Evolutionary conservation across 352 stramenopile genomes (phyloP), one percentile per base, ranked within the genome.

Genomic region (Phytopythium montanum): DNA sequence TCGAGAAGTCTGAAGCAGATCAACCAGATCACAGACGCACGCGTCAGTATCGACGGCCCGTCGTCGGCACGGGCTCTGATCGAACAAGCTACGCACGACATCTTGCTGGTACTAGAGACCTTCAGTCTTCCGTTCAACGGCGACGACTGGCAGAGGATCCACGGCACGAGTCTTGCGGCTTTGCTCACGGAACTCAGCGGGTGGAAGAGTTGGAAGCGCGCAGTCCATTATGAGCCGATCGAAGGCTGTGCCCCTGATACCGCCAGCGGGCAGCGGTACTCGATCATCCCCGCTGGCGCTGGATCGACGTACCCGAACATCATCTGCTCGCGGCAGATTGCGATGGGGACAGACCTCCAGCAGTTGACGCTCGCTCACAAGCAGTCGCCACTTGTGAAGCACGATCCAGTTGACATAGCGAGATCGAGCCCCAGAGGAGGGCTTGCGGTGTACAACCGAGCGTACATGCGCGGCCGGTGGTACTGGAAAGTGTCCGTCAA

Each of bases 401-500:
- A 31, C 59, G 25, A 36, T 28, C 9, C 45, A 21, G 21, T 3
- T 7, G 28, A 23, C 21, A 23, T 21, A 21, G 5, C n/a, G 2
- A 26, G 12, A 12, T 50, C 26, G 6, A 34, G 29, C 23, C 50
- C 57, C 23, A 41, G 21, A 50, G 76, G 79, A 13, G 85, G 81
- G 0, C 66, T 95, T 51, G 81, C 76, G 3, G 77, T 95, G 4
- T 90, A 88, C 53, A 69, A 92, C 38, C 81, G 87, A 55, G 33
- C 56, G 5, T 73, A 94, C 9, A 70, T 58, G 19, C 75, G 73
- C 49, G 87, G 87, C 1, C 72, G 72, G 44, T 95, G 87, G 87
- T 95, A 90, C 65, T 95, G 84, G 82, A 79, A 95, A 51, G 67
- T 94, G 0, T 81, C 73, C 8, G 69, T 90, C 33, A 66, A 73